A percentile compares a stretch with the other conserved stretches of the same genome.
phyloP scores from a whole-genome alignment of 805 yeast species.

The Candida dendrica region DNA sequence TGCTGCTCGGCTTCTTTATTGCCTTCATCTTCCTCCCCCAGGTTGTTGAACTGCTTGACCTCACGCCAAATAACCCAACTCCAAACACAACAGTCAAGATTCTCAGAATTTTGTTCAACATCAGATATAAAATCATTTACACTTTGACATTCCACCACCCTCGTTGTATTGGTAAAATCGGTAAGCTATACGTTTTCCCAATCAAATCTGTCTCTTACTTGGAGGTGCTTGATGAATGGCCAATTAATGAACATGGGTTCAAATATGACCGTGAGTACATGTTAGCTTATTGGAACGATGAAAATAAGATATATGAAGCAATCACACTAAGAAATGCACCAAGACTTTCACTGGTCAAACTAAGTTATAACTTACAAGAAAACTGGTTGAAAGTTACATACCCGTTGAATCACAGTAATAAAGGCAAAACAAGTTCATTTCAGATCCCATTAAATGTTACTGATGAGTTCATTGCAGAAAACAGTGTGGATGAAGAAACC shows the following conservation, averaged over 20 bases:
- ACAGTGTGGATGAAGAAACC: conserved; percentile 2
- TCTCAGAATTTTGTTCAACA: conserved; percentile 4
- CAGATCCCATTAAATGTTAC: conserved; percentile 13
- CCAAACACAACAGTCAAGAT: not conserved
- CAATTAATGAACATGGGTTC: conserved; percentile 14
- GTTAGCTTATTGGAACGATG: conserved; percentile 14
- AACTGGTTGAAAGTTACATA: conserved; percentile 15
- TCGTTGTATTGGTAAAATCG: conserved; percentile 5
- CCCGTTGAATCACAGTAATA: conserved; percentile 4
- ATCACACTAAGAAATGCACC: conserved; percentile 11
- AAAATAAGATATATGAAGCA: conserved; percentile 7
- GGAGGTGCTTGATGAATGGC: conserved; percentile 8
- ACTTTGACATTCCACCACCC: conserved; percentile 3
- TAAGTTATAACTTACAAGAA: conserved; percentile 8
- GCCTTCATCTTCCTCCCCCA: not conserved
- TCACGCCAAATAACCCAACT: not conserved
- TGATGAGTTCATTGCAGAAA: conserved; percentile 9
- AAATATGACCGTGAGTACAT: conserved; percentile 16
- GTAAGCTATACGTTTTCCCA: conserved; percentile 11
- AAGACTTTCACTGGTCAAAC: conserved; percentile 9
- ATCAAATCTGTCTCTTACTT: conserved; percentile 11
- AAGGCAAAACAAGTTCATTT: conserved; percentile 4
- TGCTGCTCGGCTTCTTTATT: not conserved
- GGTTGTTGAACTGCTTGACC: not conserved
- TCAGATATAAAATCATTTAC: conserved; percentile 8